Conservation (phyloP, 2,329 filamentous ascomycete genomes). For the Apiospora sp. region DNA sequence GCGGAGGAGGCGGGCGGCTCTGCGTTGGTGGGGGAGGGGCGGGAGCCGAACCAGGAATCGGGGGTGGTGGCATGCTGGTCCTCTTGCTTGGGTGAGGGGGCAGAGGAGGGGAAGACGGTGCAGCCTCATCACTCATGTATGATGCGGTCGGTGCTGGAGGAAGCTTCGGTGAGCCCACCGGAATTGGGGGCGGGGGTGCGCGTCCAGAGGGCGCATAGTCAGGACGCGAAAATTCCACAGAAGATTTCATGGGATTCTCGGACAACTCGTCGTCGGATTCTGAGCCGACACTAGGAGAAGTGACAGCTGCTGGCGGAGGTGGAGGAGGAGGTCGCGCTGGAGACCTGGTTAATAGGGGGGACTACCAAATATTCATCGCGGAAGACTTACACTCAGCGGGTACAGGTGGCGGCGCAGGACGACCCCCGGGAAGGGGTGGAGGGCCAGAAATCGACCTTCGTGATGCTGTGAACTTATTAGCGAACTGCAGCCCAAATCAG, state of each 20-base stretch:
- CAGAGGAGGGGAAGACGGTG: slow-evolving; percentile 48
- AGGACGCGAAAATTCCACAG: slow-evolving; percentile 33
- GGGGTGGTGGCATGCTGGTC: slow-evolving; percentile 64
- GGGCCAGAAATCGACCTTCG: slow-evolving; percentile 41
- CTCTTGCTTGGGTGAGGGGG: slow-evolving; percentile 57
- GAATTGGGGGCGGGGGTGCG: slow-evolving; percentile 54
- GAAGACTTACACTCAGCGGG: slow-evolving; percentile 65
- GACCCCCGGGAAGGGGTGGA: slow-evolving; percentile 57
- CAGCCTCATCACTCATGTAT: slow-evolving; percentile 46
- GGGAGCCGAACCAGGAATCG: slow-evolving; percentile 65
- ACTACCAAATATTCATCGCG: background rate
- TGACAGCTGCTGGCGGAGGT: slow-evolving; percentile 49
- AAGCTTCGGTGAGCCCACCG: slow-evolving; percentile 55
- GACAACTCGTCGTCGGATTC: slow-evolving; percentile 91
- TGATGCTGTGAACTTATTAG: slow-evolving; percentile 38
- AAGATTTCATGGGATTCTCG: slow-evolving; percentile 52
- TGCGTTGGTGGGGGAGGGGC: slow-evolving; percentile 54
- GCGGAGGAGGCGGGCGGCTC: slow-evolving; percentile 71
- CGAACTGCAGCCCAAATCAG: slow-evolving; percentile 21
- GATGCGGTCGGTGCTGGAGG: slow-evolving; percentile 45
- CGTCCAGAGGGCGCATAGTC: slow-evolving; percentile 48
- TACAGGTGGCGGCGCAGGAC: slow-evolving; percentile 65
- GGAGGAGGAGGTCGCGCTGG: slow-evolving; percentile 63
- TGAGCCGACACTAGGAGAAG: slow-evolving; percentile 78
- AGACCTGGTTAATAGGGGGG: slow-evolving; percentile 26